phyloP scores from a whole-genome alignment of 1,284 basidiomycete genomes.

The Abortiporus biennis region DNA sequence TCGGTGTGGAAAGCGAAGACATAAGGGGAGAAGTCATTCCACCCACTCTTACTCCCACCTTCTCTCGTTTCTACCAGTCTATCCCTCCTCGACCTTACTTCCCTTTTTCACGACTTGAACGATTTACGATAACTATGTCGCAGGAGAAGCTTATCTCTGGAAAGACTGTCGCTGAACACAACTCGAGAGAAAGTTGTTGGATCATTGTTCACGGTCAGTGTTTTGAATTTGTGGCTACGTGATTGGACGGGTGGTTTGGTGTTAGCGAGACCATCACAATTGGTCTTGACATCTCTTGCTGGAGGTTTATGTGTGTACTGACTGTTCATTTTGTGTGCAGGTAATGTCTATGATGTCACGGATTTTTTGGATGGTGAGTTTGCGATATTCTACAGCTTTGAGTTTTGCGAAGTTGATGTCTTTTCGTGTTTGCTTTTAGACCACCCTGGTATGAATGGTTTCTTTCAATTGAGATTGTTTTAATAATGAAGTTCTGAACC shows the following conservation, averaged over 20 bases:
- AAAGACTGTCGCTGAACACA: slow-evolving; percentile 20
- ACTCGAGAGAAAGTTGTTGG: slow-evolving; percentile 60
- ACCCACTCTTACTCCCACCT: too few relatives aligned
- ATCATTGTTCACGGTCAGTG: slow-evolving; percentile 63
- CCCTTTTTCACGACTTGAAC: background rate
- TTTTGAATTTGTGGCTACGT: too few relatives aligned
- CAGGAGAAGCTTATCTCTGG: slow-evolving; percentile 1
- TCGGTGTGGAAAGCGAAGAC: too few relatives aligned
- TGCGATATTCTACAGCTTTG: background rate
- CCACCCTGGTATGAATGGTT: slow-evolving; percentile 33
- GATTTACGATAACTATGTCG: background rate
- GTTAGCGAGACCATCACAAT: too few relatives aligned
- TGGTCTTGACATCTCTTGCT: too few relatives aligned
- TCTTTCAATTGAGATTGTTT: background rate
- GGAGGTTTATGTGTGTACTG: background rate
- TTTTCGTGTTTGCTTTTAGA: slow-evolving; percentile 27
- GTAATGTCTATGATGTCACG: slow-evolving; percentile 67
- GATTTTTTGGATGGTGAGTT: slow-evolving; percentile 53
- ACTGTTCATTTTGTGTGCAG: slow-evolving; percentile 23
- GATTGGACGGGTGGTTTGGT: too few relatives aligned
- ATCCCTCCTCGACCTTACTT: too few relatives aligned
- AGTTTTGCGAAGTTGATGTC: too few relatives aligned
- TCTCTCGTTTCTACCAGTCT: too few relatives aligned
- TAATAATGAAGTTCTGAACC: background rate
- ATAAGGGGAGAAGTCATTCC: too few relatives aligned